These are phyloP conservation scores for Monosporozyma unispora DNA, from an alignment of 805 yeast genomes.

Conservation along the genomic window DNA sequence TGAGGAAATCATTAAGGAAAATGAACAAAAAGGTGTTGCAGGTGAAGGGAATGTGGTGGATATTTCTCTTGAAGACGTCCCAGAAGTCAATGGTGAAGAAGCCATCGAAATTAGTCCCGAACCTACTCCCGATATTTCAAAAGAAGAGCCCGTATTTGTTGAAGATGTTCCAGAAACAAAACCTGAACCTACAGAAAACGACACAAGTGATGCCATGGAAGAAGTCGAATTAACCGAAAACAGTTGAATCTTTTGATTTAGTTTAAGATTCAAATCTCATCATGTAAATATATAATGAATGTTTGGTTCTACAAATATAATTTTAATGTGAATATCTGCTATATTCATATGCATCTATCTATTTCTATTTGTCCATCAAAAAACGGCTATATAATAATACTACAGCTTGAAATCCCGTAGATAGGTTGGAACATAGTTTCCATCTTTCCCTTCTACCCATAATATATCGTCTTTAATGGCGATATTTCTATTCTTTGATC, in stretches of 20 bases:
- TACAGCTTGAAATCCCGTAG: slow-evolving; percentile 10
- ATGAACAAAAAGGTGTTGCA: not conserved
- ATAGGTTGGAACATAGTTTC: slow-evolving; percentile 17
- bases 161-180: not conserved
- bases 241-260: not conserved
- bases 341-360: not conserved
- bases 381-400: not conserved
- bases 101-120: not conserved
- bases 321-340: not conserved
- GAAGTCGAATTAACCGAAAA: slow-evolving; percentile 10
- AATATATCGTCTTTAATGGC: slow-evolving; percentile 61
- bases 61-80: not conserved
- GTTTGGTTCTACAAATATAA: not conserved
- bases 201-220: slow-evolving; percentile 1
- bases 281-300: slow-evolving; percentile 3
- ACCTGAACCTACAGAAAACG: not conserved
- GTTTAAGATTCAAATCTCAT: not conserved
- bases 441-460: slow-evolving; percentile 33
- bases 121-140: not conserved
- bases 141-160: not conserved
- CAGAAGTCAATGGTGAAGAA: not conserved
- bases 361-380: not conserved
- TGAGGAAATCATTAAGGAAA: not conserved
- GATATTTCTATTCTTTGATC: slow-evolving; percentile 3
- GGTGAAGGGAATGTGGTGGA: not conserved